Conservation (phyloP, 768 basidiomycete species). For the Coprinopsis strossmayeri region DNA sequence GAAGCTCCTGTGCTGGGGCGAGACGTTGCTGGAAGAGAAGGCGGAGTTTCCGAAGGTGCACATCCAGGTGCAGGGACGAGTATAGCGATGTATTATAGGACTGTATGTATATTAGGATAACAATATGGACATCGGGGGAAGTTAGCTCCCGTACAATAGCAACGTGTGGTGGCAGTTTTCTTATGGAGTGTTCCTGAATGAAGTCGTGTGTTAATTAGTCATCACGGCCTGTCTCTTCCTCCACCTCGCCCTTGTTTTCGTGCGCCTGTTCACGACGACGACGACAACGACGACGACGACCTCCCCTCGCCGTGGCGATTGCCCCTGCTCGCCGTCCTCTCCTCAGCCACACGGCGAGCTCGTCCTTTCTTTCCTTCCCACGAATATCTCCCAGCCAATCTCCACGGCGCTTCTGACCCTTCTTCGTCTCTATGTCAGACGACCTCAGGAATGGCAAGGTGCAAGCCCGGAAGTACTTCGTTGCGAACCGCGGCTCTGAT, state of each 20-base stretch:
- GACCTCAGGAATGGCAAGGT: constrained; percentile 34
- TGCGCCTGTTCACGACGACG: constrained; percentile 11
- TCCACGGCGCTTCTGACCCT: constrained; percentile 9
- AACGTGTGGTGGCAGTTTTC: constrained; percentile 19
- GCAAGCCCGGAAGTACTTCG: constrained; percentile 39
- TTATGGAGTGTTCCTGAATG: constrained; percentile 15
- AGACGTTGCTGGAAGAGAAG: constrained; percentile 67
- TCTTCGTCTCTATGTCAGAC: constrained; percentile 48
- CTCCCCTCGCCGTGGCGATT: background rate
- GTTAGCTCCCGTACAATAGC: constrained; percentile 10
- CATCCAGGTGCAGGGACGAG: constrained; percentile 14
- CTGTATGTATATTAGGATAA: background rate
- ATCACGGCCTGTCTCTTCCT: constrained; percentile 19
- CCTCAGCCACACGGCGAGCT: background rate
- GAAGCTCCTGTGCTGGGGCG: constrained; percentile 85
- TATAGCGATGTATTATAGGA: background rate
- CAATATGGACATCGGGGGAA: constrained; percentile 14
- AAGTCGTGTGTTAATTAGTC: constrained; percentile 17
- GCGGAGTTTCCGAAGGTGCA: constrained; percentile 75
- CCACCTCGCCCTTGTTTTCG: constrained; percentile 12
- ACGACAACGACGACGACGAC: background rate
- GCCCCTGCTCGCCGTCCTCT: background rate
- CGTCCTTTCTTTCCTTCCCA: constrained; percentile 5
- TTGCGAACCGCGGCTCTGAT: constrained; percentile 55
- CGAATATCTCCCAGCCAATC: background rate